A percentile compares a stretch with the other conserved stretches of the same genome.
phyloP scores from a whole-genome alignment of 805 yeast genomes.

The Barnettozyma botsteinii region DNA sequence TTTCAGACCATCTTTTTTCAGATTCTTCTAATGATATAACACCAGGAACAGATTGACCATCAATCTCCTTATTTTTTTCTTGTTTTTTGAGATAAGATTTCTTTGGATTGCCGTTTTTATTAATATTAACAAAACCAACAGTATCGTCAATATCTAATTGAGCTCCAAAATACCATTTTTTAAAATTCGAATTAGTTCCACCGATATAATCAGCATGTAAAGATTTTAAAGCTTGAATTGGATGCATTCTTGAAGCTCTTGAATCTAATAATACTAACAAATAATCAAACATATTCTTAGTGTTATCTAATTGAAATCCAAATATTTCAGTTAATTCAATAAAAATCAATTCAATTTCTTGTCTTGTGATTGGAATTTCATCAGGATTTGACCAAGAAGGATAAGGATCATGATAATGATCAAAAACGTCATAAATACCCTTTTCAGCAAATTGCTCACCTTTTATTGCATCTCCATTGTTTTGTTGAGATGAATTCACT shows the following conservation, averaged over 20 bases:
- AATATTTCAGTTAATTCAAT: slow-evolving; percentile 46
- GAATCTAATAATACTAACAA: slow-evolving; percentile 59
- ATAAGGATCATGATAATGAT: slow-evolving; percentile 40
- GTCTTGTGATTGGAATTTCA: slow-evolving; percentile 42
- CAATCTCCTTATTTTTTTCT: not conserved
- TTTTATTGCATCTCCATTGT: slow-evolving; percentile 21
- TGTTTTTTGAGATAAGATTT: slow-evolving; percentile 7
- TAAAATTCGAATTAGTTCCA: slow-evolving; percentile 61
- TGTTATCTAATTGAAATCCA: slow-evolving; percentile 65
- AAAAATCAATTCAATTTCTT: slow-evolving; percentile 53
- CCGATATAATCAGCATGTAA: slow-evolving; percentile 74
- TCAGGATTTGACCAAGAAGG: slow-evolving; percentile 44
- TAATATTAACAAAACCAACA: slow-evolving; percentile 30
- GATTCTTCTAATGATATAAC: slow-evolving; percentile 34
- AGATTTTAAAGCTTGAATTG: slow-evolving; percentile 48
- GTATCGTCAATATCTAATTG: slow-evolving; percentile 57
- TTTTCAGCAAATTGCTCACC: slow-evolving; percentile 36
- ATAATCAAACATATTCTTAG: slow-evolving; percentile 62
- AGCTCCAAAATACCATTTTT: slow-evolving; percentile 75
- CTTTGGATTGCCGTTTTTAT: slow-evolving; percentile 24
- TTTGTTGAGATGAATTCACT: slow-evolving; percentile 26
- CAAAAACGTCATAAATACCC: slow-evolving; percentile 38
- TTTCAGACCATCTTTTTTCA: slow-evolving; percentile 44
- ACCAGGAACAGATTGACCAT: not conserved
- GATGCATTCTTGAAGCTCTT: slow-evolving; percentile 59